Conservation (phyloP, 805 yeast species). For the Myxozyma neotropica region DNA sequence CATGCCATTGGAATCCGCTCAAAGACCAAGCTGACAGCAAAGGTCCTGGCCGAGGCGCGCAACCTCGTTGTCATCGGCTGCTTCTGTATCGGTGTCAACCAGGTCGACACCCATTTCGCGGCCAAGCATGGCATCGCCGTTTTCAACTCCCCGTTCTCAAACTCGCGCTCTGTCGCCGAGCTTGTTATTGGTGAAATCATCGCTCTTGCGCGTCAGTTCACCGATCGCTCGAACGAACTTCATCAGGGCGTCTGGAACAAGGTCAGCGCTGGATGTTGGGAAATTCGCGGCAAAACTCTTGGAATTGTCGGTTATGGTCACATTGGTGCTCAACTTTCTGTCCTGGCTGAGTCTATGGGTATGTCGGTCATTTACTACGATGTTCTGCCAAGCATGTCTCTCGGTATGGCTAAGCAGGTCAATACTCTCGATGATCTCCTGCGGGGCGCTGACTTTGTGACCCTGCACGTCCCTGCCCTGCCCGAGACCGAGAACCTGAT, state of each 20-base stretch:
- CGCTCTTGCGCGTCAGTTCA: constrained; percentile 91
- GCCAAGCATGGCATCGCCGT: constrained; percentile 94
- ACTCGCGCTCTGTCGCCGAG: constrained; percentile 98
- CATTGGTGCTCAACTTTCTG: constrained; percentile 96
- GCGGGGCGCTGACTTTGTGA: constrained; percentile 78
- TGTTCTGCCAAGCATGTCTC: constrained; percentile 86
- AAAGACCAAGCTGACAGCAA: constrained; percentile 84
- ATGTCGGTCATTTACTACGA: constrained; percentile 95
- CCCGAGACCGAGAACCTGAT: constrained; percentile 89
- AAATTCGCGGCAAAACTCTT: constrained; percentile 95
- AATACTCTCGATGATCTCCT: constrained; percentile 80
- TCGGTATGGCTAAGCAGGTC: constrained; percentile 96
- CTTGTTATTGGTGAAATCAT: constrained; percentile 94
- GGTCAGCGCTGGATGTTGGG: constrained; percentile 95
- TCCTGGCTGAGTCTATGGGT: constrained; percentile 96
- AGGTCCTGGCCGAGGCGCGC: constrained; percentile 79
- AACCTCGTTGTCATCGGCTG: constrained; percentile 91
- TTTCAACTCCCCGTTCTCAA: constrained; percentile 97
- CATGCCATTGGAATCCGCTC: constrained; percentile 99
- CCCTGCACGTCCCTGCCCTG: constrained; percentile 93
- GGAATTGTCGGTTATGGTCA: constrained; percentile 98
- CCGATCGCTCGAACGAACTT: constrained; percentile 93
- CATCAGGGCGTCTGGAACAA: constrained; percentile 98
- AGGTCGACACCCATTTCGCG: constrained; percentile 89
- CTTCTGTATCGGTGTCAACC: constrained; percentile 99